These are phyloP conservation scores for Stagonosporopsis vannaccii DNA, from an alignment of 2,329 filamentous ascomycete genomes.

Conservation along the genomic window DNA sequence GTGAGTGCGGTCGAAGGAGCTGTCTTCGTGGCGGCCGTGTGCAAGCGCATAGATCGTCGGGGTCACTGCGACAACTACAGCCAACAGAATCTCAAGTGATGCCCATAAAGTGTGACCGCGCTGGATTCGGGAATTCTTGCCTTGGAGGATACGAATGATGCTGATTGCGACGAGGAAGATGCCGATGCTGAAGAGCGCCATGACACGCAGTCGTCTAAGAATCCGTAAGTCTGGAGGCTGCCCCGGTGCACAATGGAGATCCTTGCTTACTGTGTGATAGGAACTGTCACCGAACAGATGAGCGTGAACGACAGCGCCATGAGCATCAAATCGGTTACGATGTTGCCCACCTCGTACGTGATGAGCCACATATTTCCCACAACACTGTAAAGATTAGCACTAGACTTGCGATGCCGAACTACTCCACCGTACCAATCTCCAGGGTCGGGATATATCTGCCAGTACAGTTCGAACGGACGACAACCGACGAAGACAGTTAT, in stretches of 20 bases:
- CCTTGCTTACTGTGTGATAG: slow-evolving; percentile 17
- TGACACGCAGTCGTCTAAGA: slow-evolving; percentile 22
- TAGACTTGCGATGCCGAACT: background rate
- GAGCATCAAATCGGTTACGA: slow-evolving; percentile 26
- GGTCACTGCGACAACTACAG: slow-evolving; percentile 25
- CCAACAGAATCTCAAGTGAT: slow-evolving; percentile 25
- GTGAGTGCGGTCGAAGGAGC: slow-evolving; percentile 17
- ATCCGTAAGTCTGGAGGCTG: background rate
- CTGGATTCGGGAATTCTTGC: slow-evolving; percentile 20
- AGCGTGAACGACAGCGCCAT: slow-evolving; percentile 25
- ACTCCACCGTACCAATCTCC: slow-evolving; percentile 22
- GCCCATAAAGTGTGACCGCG: slow-evolving; percentile 27
- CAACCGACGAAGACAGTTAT: slow-evolving; percentile 22
- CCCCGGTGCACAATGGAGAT: background rate
- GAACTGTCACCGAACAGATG: slow-evolving; percentile 20
- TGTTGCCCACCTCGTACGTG: slow-evolving; percentile 29
- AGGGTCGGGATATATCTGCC: slow-evolving; percentile 29
- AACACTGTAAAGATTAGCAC: slow-evolving; percentile 20
- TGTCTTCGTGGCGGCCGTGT: slow-evolving; percentile 18
- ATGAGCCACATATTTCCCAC: slow-evolving; percentile 29
- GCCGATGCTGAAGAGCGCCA: slow-evolving; percentile 29
- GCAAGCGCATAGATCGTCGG: slow-evolving; percentile 29
- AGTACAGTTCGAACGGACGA: slow-evolving; percentile 20
- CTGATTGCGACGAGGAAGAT: slow-evolving; percentile 26
- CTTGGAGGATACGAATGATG: slow-evolving; percentile 24